Evolutionary conservation across 2,329 filamentous ascomycete species (phyloP), one percentile per base, ranked within the genome.

Genomic region (Ceratocystis colombiana): DNA sequence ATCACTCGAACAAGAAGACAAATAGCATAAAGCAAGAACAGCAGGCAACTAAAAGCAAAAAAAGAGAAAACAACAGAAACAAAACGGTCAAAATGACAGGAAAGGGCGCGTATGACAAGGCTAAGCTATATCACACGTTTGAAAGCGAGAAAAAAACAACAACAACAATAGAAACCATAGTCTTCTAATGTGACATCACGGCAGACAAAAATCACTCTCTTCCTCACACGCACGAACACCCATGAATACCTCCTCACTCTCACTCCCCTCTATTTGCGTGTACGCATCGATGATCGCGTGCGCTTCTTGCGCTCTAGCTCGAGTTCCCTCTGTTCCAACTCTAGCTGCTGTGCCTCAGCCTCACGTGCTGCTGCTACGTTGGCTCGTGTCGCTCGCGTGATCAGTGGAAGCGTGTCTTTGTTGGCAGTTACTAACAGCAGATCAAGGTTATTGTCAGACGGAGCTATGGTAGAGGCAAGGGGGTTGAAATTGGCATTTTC

Each of bases 221-320:
- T 20, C 45, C 45, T 48, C 17, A 1, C 17, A 20, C 12, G 17
- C 17, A 50, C 46, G 7, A 5, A 30, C 20, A 20, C 46, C 0
- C 17, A 37, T 37, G 33, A 44, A 62, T 33, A 8, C 41, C 41
- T 8, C 44, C 15, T 7, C 44, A 7, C 22, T 15, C n/a, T 4
- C 48, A 20, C 12, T 33, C 45, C 17, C 12, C n/a, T 41, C 66
- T 62, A 68, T 46, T 64, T 46, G 45, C 70, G 67, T 45, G 69
- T 68, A 22, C 70, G 67, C 5, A 68, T 67, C 25, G 70, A 70
- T 22, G 69, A 62, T 44, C 70, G 69, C 50, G 70, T 71, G 44
- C 70, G 68, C 62, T 71, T 72, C 61, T 68, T 69, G 45, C 44
- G 53, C 55, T 53, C 55, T n/a, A 37, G 57, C 41, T 46, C 22